phyloP scores from a whole-genome alignment of 805 yeast genomes.

The Saturnispora hagleri region DNA sequence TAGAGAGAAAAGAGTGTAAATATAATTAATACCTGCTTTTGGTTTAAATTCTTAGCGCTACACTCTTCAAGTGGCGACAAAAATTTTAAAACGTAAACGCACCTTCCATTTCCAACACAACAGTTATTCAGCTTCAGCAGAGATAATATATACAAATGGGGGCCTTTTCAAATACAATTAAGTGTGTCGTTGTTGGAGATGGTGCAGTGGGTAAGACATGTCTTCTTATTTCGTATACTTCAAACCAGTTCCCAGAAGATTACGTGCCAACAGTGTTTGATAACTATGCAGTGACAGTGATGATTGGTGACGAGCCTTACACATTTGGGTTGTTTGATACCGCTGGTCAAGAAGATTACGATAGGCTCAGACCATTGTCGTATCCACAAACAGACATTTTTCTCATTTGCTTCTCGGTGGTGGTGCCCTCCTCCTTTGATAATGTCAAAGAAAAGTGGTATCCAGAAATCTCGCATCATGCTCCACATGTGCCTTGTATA shows the following conservation, averaged over 20 bases:
- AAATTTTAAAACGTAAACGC: not conserved
- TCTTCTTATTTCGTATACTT: conserved; percentile 88
- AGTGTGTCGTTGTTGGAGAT: conserved; percentile 98
- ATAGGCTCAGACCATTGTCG: conserved; percentile 89
- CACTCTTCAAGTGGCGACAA: not conserved
- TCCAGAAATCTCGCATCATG: conserved; percentile 93
- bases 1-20: not conserved
- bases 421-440: conserved; percentile 95
- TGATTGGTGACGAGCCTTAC: conserved; percentile 97
- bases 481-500: conserved; percentile 93
- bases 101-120: not conserved
- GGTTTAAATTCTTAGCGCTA: not conserved
- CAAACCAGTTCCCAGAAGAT: conserved; percentile 95
- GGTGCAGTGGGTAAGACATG: conserved; percentile 99
- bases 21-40: not conserved
- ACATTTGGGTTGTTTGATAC: conserved; percentile 97
- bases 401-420: conserved; percentile 90
- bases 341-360: conserved; percentile 99
- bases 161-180: conserved; percentile 36
- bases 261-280: conserved; percentile 98
- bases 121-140: not conserved
- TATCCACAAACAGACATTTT: conserved; percentile 97
- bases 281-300: conserved; percentile 87
- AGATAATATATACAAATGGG: conserved; percentile 6
- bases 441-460: conserved; percentile 98